These are phyloP conservation scores for Mycena olivaceomarginata DNA, from an alignment of 768 basidiomycete species.

Conservation along the genomic window DNA sequence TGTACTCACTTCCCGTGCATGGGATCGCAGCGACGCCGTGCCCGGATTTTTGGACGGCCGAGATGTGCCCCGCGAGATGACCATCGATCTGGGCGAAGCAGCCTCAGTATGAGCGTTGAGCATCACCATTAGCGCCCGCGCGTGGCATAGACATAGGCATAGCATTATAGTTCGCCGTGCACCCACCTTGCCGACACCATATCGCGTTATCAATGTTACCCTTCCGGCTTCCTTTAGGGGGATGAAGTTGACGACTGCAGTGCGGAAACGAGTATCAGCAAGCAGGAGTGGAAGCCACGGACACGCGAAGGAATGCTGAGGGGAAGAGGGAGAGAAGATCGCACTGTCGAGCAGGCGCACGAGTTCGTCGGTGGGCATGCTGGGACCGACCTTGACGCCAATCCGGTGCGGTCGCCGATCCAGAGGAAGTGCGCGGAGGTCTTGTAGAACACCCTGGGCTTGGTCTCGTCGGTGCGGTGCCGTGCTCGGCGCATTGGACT, in stretches of 20 bases:
- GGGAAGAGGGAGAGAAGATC: constrained; percentile 48
- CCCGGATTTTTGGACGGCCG: constrained; percentile 83
- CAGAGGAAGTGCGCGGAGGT: constrained; percentile 96
- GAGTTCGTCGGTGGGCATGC: constrained; percentile 87
- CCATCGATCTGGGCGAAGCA: constrained; percentile 88
- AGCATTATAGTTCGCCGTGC: constrained; percentile 25
- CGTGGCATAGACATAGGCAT: neutral
- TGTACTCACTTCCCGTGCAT: constrained; percentile 97
- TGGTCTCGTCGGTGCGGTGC: too few species aligned
- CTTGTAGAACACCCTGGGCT: constrained; percentile 80
- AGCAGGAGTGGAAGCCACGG: too few species aligned
- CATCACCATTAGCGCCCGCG: neutral
- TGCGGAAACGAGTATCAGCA: neutral
- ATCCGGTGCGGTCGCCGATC: constrained; percentile 98
- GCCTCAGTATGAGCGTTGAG: too few species aligned
- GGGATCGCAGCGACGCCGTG: constrained; percentile 96
- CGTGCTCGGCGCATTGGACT: too few species aligned
- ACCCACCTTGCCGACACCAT: constrained; percentile 94
- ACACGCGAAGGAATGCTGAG: too few species aligned
- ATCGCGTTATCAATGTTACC: constrained; percentile 94
- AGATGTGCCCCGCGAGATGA: constrained; percentile 88
- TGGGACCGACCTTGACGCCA: constrained; percentile 97
- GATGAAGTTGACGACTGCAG: constrained; percentile 90
- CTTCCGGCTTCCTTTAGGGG: constrained; percentile 88
- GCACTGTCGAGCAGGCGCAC: constrained; percentile 84